A percentile compares a stretch with the other conserved stretches of the same genome.
These are phyloP conservation scores for Cystobasidium tubakii DNA, from an alignment of 768 basidiomycete genomes.

Conservation along the genomic window DNA sequence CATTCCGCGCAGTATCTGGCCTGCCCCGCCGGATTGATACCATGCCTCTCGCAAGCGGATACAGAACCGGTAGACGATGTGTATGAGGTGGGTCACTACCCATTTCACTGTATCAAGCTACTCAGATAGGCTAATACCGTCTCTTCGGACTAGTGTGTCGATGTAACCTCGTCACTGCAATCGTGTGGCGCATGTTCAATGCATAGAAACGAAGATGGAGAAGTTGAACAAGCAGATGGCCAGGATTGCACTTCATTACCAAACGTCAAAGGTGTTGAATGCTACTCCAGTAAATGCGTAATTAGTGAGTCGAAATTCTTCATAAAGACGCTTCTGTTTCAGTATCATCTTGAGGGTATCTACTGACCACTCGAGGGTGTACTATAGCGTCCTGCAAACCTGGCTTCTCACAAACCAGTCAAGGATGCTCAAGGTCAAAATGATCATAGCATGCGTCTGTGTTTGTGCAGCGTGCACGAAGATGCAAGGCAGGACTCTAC, in stretches of 20 bases:
- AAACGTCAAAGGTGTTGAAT: slow-evolving; percentile 28
- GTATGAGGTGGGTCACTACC: slow-evolving; percentile 23
- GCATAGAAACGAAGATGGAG: slow-evolving; percentile 17
- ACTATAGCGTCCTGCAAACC: slow-evolving; percentile 15
- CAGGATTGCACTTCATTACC: slow-evolving; percentile 24
- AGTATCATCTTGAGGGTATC: too few species aligned
- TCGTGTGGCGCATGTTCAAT: slow-evolving; percentile 24
- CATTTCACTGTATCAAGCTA: too few species aligned
- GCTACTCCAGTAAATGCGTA: slow-evolving; percentile 8
- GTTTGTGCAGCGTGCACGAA: too few species aligned
- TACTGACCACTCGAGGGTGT: not conserved
- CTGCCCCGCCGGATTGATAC: slow-evolving; percentile 30
- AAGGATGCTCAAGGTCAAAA: slow-evolving; percentile 15
- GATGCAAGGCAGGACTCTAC: too few species aligned
- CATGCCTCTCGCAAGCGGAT: slow-evolving; percentile 23
- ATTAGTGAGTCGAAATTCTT: slow-evolving; percentile 31
- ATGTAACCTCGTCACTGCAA: slow-evolving; percentile 22
- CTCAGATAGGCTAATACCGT: not conserved
- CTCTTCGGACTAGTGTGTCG: slow-evolving; percentile 21
- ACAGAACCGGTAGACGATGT: slow-evolving; percentile 23
- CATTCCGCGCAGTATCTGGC: slow-evolving; percentile 30
- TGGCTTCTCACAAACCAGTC: slow-evolving; percentile 24
- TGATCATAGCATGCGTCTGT: too few species aligned
- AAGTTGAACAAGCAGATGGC: slow-evolving; percentile 23
- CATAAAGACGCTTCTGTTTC: too few species aligned